phyloP scores from a whole-genome alignment of 2,329 filamentous ascomycete species.

The Penicillium digitatum region DNA sequence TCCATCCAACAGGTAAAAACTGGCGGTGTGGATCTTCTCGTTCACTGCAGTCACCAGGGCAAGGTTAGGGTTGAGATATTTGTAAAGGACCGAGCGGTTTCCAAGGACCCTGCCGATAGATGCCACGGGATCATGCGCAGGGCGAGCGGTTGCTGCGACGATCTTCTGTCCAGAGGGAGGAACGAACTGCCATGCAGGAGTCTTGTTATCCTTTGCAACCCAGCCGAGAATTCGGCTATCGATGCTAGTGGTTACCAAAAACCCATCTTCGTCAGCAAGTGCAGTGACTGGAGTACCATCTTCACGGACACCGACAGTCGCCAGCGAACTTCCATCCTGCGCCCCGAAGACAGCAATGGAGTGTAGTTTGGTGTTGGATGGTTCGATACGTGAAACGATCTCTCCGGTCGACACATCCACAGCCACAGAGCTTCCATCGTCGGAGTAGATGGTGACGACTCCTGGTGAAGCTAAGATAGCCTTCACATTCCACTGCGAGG shows the following conservation, averaged over 20 bases:
- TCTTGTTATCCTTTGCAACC: conserved; percentile 35
- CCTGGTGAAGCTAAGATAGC: conserved; percentile 63
- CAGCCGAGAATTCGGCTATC: conserved; percentile 45
- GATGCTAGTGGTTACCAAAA: conserved; percentile 41
- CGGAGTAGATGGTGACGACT: conserved; percentile 56
- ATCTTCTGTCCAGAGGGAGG: conserved; percentile 65
- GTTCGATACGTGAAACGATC: conserved; percentile 33
- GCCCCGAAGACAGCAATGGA: conserved; percentile 32
- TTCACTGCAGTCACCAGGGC: conserved; percentile 69
- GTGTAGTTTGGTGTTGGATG: conserved; percentile 25
- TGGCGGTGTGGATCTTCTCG: conserved; percentile 53
- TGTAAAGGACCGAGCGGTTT: conserved; percentile 91
- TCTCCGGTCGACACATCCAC: conserved; percentile 45
- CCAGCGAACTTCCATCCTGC: conserved; percentile 17
- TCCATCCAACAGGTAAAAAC: conserved; percentile 77
- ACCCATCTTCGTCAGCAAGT: conserved; percentile 29
- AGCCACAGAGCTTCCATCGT: conserved; percentile 60
- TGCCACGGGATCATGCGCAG: conserved; percentile 78
- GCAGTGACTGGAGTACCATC: conserved; percentile 35
- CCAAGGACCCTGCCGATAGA: conserved; percentile 93
- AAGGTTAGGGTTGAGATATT: conserved; percentile 88
- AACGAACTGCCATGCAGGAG: conserved; percentile 68
- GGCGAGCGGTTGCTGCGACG: conserved; percentile 62
- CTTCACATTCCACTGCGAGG: conserved; percentile 63
- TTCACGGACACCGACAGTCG: conserved; percentile 32